Evolutionary conservation across 2,329 filamentous ascomycete genomes (phyloP).

Genomic region (Parastagonospora nodorum): DNA sequence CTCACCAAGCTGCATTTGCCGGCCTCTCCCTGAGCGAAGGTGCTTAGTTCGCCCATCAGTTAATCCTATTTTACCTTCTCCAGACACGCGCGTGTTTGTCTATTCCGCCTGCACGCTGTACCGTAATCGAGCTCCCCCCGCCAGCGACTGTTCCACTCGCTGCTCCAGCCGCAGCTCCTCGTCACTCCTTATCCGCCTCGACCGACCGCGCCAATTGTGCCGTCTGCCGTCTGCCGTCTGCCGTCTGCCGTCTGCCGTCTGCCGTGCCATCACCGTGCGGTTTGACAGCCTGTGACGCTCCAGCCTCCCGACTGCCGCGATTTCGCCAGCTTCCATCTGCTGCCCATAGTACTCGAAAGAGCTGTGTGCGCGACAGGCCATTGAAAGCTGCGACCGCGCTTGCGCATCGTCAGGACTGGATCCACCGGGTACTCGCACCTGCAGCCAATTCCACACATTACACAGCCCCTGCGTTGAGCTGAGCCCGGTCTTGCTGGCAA

Average conservation of each 20-base stretch:
- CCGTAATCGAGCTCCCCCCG: conserved; percentile 33
- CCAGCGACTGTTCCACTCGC: conserved; percentile 2
- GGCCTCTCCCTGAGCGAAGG: conserved; percentile 31
- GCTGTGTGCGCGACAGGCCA: conserved; percentile 3
- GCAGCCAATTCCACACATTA: conserved; percentile 17
- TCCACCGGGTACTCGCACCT: conserved; percentile 19
- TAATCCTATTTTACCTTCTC: conserved; percentile 48
- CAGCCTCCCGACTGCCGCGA: conserved; percentile 5
- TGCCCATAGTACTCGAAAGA: conserved; percentile 21
- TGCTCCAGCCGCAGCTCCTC: conserved; percentile 17
- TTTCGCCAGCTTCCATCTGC: conserved; percentile 6
- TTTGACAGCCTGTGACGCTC: conserved; percentile 9
- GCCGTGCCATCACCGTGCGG: conserved; percentile 13
- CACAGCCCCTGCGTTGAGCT: conserved; percentile 31
- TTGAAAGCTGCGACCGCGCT: conserved; percentile 1
- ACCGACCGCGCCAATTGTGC: conserved; percentile 16
- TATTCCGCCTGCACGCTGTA: conserved; percentile 43
- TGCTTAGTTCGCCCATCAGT: conserved; percentile 34
- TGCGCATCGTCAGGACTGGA: conserved; percentile 34
- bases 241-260: conserved; percentile 3
- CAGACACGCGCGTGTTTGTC: conserved; percentile 43
- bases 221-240: not conserved
- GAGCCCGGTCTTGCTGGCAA: conserved; percentile 40
- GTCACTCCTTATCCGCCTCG: conserved; percentile 34
- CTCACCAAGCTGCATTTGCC: conserved; percentile 20